phyloP scores from a whole-genome alignment of 192 early-diverging fungal species.

The Lunasporangiospora selenospora region DNA sequence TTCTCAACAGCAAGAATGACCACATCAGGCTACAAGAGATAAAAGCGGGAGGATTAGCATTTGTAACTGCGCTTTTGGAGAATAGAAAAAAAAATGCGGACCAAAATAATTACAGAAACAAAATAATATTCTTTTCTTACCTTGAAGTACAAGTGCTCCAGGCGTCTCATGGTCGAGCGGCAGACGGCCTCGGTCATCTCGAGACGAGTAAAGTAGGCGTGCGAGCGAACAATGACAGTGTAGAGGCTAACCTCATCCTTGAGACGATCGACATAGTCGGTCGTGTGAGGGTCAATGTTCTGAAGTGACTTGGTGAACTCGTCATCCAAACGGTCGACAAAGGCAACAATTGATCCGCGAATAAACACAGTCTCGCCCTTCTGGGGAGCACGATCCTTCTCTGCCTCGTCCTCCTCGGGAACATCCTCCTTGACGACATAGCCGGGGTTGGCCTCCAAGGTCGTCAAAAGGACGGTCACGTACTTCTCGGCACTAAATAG shows the following conservation, averaged over 20 bases:
- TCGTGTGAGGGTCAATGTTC: slow-evolving; percentile 96
- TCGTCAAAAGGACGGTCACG: slow-evolving; percentile 77
- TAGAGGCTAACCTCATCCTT: slow-evolving; percentile 90
- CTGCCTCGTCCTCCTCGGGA: slow-evolving; percentile 70
- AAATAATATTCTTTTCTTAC: too few species aligned
- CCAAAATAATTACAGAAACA: too few species aligned
- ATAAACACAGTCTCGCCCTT: slow-evolving; percentile 64
- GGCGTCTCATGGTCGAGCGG: slow-evolving; percentile 81
- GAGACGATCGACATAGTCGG: slow-evolving; percentile 95
- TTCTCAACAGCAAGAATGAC: slow-evolving; percentile 81
- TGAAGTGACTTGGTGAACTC: slow-evolving; percentile 97
- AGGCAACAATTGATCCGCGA: slow-evolving; percentile 85
- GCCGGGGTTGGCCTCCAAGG: slow-evolving; percentile 78
- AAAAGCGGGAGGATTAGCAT: too few species aligned
- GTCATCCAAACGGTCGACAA: slow-evolving; percentile 95
- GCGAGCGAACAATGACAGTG: slow-evolving; percentile 84
- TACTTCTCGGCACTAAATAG: slow-evolving; percentile 59
- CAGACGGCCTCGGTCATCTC: slow-evolving; percentile 67
- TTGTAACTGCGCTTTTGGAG: too few species aligned
- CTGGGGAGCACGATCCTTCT: slow-evolving; percentile 61
- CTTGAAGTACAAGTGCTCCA: slow-evolving; percentile 98
- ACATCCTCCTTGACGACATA: slow-evolving; percentile 74
- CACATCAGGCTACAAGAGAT: slow-evolving; percentile 73
- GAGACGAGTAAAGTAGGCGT: slow-evolving; percentile 83
- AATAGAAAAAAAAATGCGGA: too few species aligned